Base-by-base conservation (phyloP, 2,329 filamentous ascomycete genomes). In the Ophiostoma fasciatum region DNA sequence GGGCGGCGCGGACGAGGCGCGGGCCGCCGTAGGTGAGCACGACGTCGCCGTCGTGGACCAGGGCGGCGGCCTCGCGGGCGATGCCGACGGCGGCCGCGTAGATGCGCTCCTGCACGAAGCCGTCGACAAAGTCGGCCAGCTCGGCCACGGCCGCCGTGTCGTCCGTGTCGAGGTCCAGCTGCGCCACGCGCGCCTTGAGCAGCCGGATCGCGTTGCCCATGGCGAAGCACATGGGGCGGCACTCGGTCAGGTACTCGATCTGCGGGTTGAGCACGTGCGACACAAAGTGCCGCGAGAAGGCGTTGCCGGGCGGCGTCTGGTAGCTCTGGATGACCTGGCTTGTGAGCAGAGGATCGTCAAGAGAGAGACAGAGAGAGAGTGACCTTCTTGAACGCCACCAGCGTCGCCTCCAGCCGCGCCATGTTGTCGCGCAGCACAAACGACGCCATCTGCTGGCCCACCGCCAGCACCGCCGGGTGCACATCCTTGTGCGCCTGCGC, bases 161-260 rank as follows among this genome's bases (percentile, higher is more conserved):
- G 21, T 82, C 75, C 2, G 79, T 72, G 47, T 87, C 81, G 28
- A 88, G 84, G 49, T 94, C 85, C 40, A 94, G 78, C 48, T 84
- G 84, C 49, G 83, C 81, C 52, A 98, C 88, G 50, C 84, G 75
- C 32, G 94, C 74, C 63, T 98, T 98, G 33, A 98, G 69, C 68
- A 85, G 88, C 37, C 90, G 75, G 52, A 98, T 93, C 25, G 85
- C 85, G 55, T 96, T 98, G 42, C 90, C 90, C 78, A 96, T 94
- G 43, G 83, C 84, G 58, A 94, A 90, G 46, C 83, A 92, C 60
- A 98, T 82, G 23, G 90, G 87, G n/a, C 90, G 78, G 52, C 87
- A 94, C 46, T 84, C 84, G 41, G 83, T 82, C 42, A 98, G 71
- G 52, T 92, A 94, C 45, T 92, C 85, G 51, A 98, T 94, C 58